Percentiles rank a stretch among this genome's conserved stretches.
Evolutionary conservation across 257 asterid species (phyloP).

Genomic region (Ocimum tenuiflorum): DNA sequence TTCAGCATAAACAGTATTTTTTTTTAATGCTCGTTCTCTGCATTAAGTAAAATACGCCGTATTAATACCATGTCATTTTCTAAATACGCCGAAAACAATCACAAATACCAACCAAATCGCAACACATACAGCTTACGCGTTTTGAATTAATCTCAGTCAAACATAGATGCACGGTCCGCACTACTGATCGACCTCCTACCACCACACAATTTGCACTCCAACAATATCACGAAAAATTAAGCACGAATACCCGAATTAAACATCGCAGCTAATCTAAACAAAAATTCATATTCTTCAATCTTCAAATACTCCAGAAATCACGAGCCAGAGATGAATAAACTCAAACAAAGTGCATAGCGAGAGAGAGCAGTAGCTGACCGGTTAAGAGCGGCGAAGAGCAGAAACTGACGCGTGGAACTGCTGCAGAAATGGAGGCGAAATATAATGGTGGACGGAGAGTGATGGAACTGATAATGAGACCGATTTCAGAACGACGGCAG

Average conservation of each 20-base stretch:
- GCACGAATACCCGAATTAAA: too few species aligned
- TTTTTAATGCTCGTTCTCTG: not conserved
- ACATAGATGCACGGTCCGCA: conserved; percentile 12
- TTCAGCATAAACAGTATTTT: not conserved
- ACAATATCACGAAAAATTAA: not conserved
- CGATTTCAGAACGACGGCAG: conserved; percentile 27
- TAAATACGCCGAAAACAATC: not conserved
- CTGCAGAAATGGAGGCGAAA: conserved; percentile 38
- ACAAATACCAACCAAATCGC: not conserved
- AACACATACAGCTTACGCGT: conserved; percentile 9
- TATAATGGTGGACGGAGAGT: conserved; percentile 25
- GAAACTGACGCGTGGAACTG: conserved; percentile 19
- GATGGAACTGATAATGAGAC: conserved; percentile 26
- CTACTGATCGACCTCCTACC: conserved; percentile 22
- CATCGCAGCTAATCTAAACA: too few species aligned
- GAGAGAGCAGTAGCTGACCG: conserved; percentile 19
- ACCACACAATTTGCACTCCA: conserved; percentile 14
- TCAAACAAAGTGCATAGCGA: not conserved
- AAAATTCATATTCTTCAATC: too few species aligned
- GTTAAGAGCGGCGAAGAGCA: conserved; percentile 18
- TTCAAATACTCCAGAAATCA: too few species aligned
- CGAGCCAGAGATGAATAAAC: not conserved
- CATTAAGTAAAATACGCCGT: not conserved
- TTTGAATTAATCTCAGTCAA: conserved; percentile 14
- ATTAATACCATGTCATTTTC: not conserved